A percentile compares a stretch with the other conserved stretches of the same genome.
phyloP scores from a whole-genome alignment of 1,139 yeast species.

The Sugiyamaella novakii region DNA sequence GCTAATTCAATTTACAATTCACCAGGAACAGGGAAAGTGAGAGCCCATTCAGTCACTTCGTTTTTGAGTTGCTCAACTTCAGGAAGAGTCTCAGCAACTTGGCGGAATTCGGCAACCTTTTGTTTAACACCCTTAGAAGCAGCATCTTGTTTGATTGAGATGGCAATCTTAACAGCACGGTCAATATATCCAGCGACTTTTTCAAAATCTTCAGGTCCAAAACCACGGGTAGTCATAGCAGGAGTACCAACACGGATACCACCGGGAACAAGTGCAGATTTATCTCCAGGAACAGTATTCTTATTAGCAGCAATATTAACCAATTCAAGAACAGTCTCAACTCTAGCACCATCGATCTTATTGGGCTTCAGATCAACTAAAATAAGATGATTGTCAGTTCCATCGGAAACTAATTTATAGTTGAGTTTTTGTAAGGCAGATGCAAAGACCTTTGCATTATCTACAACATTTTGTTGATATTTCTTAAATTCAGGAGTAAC shows the following conservation, averaged over 20 bases:
- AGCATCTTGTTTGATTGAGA: conserved; percentile 64
- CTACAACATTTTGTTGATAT: conserved; percentile 85
- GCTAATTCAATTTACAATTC: conserved; percentile 22
- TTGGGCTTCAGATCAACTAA: conserved; percentile 86
- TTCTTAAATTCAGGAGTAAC: conserved; percentile 86
- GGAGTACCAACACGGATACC: conserved; percentile 99
- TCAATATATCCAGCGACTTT: conserved; percentile 84
- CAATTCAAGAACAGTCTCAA: conserved; percentile 91
- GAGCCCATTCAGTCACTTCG: conserved; percentile 90
- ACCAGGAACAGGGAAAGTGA: conserved; percentile 85
- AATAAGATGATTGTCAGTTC: conserved; percentile 97
- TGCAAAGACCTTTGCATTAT: conserved; percentile 87
- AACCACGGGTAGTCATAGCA: conserved; percentile 98
- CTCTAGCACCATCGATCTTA: conserved; percentile 96
- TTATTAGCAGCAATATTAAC: conserved; percentile 95
- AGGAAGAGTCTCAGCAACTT: conserved; percentile 66
- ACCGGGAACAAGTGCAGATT: conserved; percentile 96
- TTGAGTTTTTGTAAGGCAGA: conserved; percentile 67
- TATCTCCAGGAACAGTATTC: conserved; percentile 98
- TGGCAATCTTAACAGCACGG: conserved; percentile 77
- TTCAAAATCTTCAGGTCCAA: conserved; percentile 81
- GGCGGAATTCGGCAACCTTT: conserved; percentile 92
- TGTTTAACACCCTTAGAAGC: conserved; percentile 82
- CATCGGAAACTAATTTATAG: conserved; percentile 84
- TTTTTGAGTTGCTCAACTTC: conserved; percentile 68